phyloP scores from a whole-genome alignment of 2,329 filamentous ascomycete genomes.

The Beauveria varroae region DNA sequence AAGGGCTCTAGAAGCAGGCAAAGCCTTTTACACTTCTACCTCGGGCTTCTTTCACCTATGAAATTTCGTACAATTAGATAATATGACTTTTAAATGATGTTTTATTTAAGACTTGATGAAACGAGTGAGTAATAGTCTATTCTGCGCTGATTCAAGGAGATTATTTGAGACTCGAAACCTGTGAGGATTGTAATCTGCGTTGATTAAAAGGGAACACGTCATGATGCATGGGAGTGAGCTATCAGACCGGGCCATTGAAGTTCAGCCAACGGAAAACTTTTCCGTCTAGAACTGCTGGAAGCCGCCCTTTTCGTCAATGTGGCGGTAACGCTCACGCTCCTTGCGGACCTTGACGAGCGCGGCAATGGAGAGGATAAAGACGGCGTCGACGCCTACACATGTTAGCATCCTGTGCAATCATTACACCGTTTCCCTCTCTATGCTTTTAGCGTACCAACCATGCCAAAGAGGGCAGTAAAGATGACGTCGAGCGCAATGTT shows the following conservation, averaged over 20 bases:
- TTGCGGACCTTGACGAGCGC: conserved; percentile 75
- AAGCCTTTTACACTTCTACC: background rate
- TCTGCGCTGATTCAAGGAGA: background rate
- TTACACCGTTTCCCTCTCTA: no score
- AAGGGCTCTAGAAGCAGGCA: background rate
- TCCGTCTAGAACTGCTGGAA: conserved; percentile 35
- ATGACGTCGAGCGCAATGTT: conserved; percentile 67
- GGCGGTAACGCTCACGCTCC: conserved; percentile 68
- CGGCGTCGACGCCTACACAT: conserved; percentile 48
- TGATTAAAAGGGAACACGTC: background rate
- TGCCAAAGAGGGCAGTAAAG: conserved; percentile 73
- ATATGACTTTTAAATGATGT: background rate
- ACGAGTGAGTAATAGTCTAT: background rate
- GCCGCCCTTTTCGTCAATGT: conserved; percentile 74
- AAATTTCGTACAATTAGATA: background rate
- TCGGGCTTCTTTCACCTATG: background rate
- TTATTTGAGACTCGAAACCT: background rate
- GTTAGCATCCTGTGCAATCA: background rate
- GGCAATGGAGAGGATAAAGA: conserved; percentile 62
- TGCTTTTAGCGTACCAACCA: conserved; percentile 49
- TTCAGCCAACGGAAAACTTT: background rate
- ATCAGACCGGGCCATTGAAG: background rate
- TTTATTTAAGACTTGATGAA: background rate
- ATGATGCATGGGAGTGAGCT: background rate
- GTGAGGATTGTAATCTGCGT: background rate